Conservation (phyloP, 148 eudicot genomes). For the Silene latifolia region DNA sequence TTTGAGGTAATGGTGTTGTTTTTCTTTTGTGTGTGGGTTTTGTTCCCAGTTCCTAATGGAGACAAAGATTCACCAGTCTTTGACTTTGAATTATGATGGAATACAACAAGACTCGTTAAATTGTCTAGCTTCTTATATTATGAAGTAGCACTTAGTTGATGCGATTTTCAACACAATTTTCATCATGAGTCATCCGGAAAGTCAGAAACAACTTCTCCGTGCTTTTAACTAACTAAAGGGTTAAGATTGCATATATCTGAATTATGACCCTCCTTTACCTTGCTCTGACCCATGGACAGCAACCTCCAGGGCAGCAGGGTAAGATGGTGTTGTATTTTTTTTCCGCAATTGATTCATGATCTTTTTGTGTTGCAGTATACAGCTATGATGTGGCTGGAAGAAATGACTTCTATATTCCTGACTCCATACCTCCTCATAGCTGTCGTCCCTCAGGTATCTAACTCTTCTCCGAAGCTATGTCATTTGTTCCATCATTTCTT, state of each 20-base stretch:
- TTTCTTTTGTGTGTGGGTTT: not conserved
- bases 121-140: not conserved
- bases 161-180: no score
- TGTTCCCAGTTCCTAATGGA: not conserved
- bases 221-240: no score
- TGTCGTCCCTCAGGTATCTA: constrained; percentile 71
- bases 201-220: no score
- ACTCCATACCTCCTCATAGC: constrained; percentile 87
- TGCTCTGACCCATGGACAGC: not conserved
- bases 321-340: not conserved
- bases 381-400: constrained; percentile 93
- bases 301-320: not conserved
- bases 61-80: not conserved
- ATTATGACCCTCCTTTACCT: not conserved
- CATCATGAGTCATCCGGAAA: no score
- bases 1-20: not conserved
- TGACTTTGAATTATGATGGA: not conserved
- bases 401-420: constrained; percentile 92
- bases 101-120: not conserved
- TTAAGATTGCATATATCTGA: not conserved
- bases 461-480: not conserved
- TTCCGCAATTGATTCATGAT: not conserved
- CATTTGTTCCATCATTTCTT: not conserved
- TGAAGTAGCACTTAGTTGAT: no score
- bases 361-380: constrained; percentile 58